Conservation (phyloP, 192 early-diverging fungal genomes). For the Gonapodya prolifera region DNA sequence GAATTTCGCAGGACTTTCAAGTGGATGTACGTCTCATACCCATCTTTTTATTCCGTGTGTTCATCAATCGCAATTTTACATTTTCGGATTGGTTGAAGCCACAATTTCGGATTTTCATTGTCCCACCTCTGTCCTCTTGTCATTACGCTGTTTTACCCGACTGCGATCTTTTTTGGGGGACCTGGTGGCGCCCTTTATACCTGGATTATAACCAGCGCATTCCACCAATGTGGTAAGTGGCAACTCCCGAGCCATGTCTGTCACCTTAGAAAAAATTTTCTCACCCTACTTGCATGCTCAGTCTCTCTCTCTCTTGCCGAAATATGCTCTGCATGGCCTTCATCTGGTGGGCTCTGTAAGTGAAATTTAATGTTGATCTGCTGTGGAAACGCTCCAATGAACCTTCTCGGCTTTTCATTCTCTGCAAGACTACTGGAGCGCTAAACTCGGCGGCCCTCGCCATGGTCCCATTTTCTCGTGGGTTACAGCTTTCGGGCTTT, state of each 20-base stretch:
- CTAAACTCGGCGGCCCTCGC: not conserved
- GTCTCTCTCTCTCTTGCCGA: not conserved
- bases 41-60: not conserved
- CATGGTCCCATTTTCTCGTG: not conserved
- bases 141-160: not conserved
- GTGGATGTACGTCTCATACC: not conserved
- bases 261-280: not conserved
- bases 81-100: not conserved
- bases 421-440: conserved; percentile 1
- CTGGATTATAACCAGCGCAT: not conserved
- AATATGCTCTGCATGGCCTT: not conserved
- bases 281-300: not conserved
- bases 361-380: too few relatives aligned
- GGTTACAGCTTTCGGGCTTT: not conserved
- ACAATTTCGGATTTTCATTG: not conserved
- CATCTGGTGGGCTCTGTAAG: not conserved
- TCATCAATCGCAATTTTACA: not conserved
- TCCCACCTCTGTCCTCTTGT: not conserved
- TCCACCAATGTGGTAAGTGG: not conserved
- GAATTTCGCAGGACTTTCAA: not conserved
- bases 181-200: not conserved
- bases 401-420: too few relatives aligned
- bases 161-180: not conserved
- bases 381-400: too few relatives aligned
- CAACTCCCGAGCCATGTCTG: not conserved